phyloP scores from a whole-genome alignment of 371 early-diverging fungal genomes.

The Mucor mucedo region DNA sequence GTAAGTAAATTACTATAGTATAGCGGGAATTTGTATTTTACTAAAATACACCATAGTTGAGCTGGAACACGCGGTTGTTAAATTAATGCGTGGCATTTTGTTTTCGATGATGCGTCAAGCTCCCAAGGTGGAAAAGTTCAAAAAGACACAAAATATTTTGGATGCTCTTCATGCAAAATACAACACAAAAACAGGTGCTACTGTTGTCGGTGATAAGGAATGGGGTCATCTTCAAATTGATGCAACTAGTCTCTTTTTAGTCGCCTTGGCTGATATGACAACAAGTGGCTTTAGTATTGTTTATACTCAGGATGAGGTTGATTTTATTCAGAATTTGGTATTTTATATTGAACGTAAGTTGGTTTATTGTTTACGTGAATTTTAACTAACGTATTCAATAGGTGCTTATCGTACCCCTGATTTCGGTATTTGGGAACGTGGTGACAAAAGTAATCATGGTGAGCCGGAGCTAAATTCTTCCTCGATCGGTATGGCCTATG shows the following conservation, averaged over 20 bases:
- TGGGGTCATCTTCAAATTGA: constrained; percentile 89
- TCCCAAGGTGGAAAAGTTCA: constrained; percentile 82
- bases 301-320: constrained; percentile 87
- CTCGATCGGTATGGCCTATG: constrained; percentile 89
- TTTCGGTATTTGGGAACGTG: constrained; percentile 92
- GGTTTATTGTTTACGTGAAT: neutral
- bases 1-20: constrained; percentile 53
- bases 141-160: constrained; percentile 71
- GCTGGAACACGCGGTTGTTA: constrained; percentile 84
- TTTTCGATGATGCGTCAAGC: constrained; percentile 90
- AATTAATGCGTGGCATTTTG: constrained; percentile 79
- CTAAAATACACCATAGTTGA: constrained; percentile 59
- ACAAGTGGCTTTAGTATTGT: constrained; percentile 79
- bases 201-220: constrained; percentile 86
- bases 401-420: constrained; percentile 81
- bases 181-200: constrained; percentile 82
- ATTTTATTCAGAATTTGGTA: constrained; percentile 89
- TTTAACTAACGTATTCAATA: constrained; percentile 5
- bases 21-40: neutral
- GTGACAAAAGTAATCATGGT: constrained; percentile 91
- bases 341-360: constrained; percentile 41
- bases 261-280: constrained; percentile 88
- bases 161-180: constrained; percentile 91
- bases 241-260: constrained; percentile 83
- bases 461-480: constrained; percentile 88